These are phyloP conservation scores for Tylopilus cervinicoccineus DNA, from an alignment of 768 basidiomycete species.

Conservation along the genomic window DNA sequence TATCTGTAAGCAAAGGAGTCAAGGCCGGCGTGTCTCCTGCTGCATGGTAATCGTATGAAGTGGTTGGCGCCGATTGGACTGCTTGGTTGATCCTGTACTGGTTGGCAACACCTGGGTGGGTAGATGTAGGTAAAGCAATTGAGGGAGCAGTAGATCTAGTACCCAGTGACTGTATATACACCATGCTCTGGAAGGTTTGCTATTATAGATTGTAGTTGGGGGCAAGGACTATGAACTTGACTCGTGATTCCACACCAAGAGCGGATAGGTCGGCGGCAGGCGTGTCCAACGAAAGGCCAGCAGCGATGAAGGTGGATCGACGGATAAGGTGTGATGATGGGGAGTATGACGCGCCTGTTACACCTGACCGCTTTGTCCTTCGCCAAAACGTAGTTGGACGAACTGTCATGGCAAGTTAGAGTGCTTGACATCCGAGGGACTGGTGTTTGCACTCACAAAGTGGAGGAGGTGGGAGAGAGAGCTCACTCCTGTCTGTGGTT, in stretches of 20 bases:
- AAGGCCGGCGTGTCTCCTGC: slow-evolving; percentile 19
- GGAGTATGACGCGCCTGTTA: slow-evolving; percentile 66
- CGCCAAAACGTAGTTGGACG: slow-evolving; percentile 85
- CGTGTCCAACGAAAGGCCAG: slow-evolving; percentile 63
- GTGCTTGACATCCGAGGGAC: neutral
- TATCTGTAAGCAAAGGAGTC: slow-evolving; percentile 4
- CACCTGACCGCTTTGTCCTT: slow-evolving; percentile 66
- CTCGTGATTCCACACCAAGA: slow-evolving; percentile 56
- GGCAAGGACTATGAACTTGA: slow-evolving; percentile 36
- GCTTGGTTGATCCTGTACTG: slow-evolving; percentile 16
- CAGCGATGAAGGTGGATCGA: slow-evolving; percentile 75
- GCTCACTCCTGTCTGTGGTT: slow-evolving; percentile 32
- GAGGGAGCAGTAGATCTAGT: slow-evolving; percentile 1
- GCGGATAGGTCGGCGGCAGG: slow-evolving; percentile 60
- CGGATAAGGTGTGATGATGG: slow-evolving; percentile 71
- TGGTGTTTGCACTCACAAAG: slow-evolving; percentile 45
- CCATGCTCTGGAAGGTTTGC: slow-evolving; percentile 5
- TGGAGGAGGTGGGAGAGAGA: slow-evolving; percentile 58
- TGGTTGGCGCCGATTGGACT: slow-evolving; percentile 6
- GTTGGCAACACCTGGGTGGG: slow-evolving; percentile 5
- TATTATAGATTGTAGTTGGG: slow-evolving; percentile 36
- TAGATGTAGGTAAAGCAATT: slow-evolving; percentile 1
- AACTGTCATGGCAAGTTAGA: slow-evolving; percentile 38
- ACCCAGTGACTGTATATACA: slow-evolving; percentile 20
- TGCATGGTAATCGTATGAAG: slow-evolving; percentile 33